A percentile compares a stretch with the other conserved stretches of the same genome.
phyloP scores from a whole-genome alignment of 345 rosid genomes.

The Mangifera indica region DNA sequence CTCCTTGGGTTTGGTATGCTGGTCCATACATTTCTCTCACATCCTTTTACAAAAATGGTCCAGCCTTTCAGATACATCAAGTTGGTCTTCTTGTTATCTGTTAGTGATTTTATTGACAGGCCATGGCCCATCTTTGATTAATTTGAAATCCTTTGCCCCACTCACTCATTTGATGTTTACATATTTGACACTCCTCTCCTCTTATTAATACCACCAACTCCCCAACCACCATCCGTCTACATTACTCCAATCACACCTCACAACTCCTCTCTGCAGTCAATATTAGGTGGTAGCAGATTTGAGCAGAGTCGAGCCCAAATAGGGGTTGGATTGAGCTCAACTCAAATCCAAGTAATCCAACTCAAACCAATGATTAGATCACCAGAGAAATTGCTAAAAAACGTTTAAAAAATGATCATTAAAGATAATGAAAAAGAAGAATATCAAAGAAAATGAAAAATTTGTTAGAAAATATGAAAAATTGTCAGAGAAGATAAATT shows the following conservation, averaged over 20 bases:
- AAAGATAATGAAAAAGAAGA: no score
- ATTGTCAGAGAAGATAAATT: no score
- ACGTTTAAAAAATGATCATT: no score
- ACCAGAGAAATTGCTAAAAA: no score
- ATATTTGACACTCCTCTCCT: neutral
- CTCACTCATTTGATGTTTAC: neutral
- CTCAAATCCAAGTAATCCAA: no score
- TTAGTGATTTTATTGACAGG: neutral
- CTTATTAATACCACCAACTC: neutral
- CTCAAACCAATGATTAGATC: no score
- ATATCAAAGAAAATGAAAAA: no score
- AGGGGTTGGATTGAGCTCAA: no score
- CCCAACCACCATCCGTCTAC: neutral
- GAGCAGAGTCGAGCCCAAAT: no score
- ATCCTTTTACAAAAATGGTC: neutral
- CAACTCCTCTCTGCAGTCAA: neutral
- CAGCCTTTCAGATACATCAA: neutral
- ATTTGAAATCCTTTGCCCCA: neutral
- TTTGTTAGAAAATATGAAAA: no score
- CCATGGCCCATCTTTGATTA: neutral
- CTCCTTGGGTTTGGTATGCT: neutral
- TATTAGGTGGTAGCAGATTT: no score
- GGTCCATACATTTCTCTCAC: slow-evolving; percentile 8
- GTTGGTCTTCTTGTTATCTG: no score
- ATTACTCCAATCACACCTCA: neutral